phyloP scores from a whole-genome alignment of 176 grass and related monocot genomes.

The Rhipidocladum racemiflorum region DNA sequence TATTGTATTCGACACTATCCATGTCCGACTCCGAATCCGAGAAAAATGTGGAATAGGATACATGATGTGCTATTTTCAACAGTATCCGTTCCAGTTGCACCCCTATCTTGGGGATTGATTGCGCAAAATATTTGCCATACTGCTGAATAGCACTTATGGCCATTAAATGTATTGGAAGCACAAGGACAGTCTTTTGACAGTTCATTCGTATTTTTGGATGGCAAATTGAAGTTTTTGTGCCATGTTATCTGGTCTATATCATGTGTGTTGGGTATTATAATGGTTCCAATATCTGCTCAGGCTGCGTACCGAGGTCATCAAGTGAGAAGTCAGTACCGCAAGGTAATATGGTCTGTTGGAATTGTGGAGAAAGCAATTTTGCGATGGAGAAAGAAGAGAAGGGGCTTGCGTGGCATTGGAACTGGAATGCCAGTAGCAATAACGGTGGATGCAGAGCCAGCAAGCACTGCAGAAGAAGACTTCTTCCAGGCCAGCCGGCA shows the following conservation, averaged over 20 bases:
- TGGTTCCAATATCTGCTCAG: constrained; percentile 44
- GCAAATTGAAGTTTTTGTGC: background rate
- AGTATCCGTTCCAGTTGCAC: too few relatives aligned
- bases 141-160: background rate
- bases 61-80: too few relatives aligned
- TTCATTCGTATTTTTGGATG: constrained; percentile 4
- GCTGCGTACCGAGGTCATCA: constrained; percentile 83
- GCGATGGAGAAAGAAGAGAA: constrained; percentile 91
- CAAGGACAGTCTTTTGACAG: constrained; percentile 10
- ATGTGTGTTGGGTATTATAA: constrained; percentile 12
- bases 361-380: constrained; percentile 90
- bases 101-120: background rate
- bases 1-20: too few relatives aligned
- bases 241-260: background rate
- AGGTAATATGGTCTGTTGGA: constrained; percentile 96
- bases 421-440: constrained; percentile 59
- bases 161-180: background rate
- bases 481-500: constrained; percentile 68
- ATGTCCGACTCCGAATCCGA: too few relatives aligned
- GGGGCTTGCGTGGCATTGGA: constrained; percentile 79
- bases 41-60: too few relatives aligned
- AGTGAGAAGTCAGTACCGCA: constrained; percentile 76
- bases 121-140: constrained; percentile 6
- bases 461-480: constrained; percentile 77
- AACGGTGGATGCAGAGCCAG: constrained; percentile 49